A percentile compares a stretch with the other conserved stretches of the same genome.
Evolutionary conservation across 768 basidiomycete genomes (phyloP).

Genomic region (Rhodotorula kratochvilovae): DNA sequence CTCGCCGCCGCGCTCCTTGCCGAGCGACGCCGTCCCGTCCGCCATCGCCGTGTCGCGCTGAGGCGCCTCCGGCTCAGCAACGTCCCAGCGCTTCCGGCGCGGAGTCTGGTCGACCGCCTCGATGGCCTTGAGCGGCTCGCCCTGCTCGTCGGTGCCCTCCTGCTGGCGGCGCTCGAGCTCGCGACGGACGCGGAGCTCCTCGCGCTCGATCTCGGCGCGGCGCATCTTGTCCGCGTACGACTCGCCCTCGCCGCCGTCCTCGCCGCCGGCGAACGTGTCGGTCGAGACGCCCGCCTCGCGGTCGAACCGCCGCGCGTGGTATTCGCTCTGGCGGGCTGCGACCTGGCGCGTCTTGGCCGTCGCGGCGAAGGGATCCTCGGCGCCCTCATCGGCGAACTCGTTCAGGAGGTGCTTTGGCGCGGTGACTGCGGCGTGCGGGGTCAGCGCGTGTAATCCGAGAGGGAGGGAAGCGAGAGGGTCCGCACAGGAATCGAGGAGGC

Average conservation of each 20-base stretch:
- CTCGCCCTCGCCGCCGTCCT: slow-evolving; percentile 62
- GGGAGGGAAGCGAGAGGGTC: not conserved
- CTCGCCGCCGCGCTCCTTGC: slow-evolving; percentile 59
- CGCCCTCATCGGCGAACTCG: slow-evolving; percentile 92
- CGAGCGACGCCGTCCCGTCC: slow-evolving; percentile 64
- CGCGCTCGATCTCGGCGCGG: slow-evolving; percentile 80
- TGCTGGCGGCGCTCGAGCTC: slow-evolving; percentile 86
- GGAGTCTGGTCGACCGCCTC: slow-evolving; percentile 69
- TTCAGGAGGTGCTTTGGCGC: slow-evolving; percentile 87
- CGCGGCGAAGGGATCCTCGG: slow-evolving; percentile 68
- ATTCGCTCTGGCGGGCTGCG: slow-evolving; percentile 86
- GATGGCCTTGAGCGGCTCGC: slow-evolving; percentile 62
- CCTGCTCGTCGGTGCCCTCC: slow-evolving; percentile 53
- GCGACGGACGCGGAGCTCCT: slow-evolving; percentile 67
- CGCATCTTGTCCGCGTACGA: slow-evolving; percentile 93
- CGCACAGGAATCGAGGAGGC: slow-evolving; percentile 16
- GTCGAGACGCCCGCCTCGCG: slow-evolving; percentile 66
- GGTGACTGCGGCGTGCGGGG: slow-evolving; percentile 50
- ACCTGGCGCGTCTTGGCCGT: slow-evolving; percentile 90
- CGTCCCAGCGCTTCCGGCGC: slow-evolving; percentile 51
- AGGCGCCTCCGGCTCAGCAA: slow-evolving; percentile 6
- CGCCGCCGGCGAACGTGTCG: slow-evolving; percentile 51
- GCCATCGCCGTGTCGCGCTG: slow-evolving; percentile 53
- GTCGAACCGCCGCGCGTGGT: slow-evolving; percentile 84
- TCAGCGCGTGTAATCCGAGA: not conserved